Conservation (phyloP, 129 eudicot genomes). For the Tagetes erecta region DNA sequence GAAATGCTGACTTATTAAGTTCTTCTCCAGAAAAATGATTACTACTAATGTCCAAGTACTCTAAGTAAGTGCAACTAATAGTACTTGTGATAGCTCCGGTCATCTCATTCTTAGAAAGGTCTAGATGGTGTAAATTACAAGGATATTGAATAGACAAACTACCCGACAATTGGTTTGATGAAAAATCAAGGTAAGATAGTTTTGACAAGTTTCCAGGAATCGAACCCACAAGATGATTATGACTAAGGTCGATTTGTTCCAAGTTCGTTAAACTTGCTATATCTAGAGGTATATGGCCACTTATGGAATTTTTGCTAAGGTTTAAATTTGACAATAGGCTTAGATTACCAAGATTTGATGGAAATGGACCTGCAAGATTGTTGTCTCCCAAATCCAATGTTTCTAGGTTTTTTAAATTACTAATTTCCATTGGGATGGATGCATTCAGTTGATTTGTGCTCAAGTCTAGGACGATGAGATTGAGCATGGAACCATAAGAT, state of each 20-base stretch:
- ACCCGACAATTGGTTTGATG: constrained; percentile 16
- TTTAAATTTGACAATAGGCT: not conserved
- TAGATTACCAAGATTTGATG: constrained; percentile 6
- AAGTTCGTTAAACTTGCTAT: not conserved
- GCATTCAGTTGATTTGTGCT: not conserved
- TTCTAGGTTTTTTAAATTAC: not conserved
- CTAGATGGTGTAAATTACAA: not conserved
- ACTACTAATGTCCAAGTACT: constrained; percentile 10
- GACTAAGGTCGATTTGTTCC: constrained; percentile 1
- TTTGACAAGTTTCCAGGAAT: not conserved
- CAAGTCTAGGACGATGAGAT: constrained; percentile 2
- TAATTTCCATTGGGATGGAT: constrained; percentile 8
- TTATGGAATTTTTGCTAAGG: constrained; percentile 4
- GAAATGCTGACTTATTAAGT: not conserved
- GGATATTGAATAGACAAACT: not conserved
- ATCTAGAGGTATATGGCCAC: constrained; percentile 1
- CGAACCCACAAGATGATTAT: constrained; percentile 11
- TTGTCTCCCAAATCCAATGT: not conserved
- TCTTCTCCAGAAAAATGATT: constrained; percentile 12
- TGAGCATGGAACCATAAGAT: constrained; percentile 13
- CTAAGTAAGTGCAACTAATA: not conserved
- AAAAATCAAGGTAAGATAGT: constrained; percentile 15
- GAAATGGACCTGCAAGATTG: constrained; percentile 14
- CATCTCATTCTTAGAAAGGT: constrained; percentile 4
- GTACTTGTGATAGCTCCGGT: not conserved